Evolutionary conservation across 2,329 filamentous ascomycete genomes (phyloP).

Genomic region (Cytospora chrysosperma): DNA sequence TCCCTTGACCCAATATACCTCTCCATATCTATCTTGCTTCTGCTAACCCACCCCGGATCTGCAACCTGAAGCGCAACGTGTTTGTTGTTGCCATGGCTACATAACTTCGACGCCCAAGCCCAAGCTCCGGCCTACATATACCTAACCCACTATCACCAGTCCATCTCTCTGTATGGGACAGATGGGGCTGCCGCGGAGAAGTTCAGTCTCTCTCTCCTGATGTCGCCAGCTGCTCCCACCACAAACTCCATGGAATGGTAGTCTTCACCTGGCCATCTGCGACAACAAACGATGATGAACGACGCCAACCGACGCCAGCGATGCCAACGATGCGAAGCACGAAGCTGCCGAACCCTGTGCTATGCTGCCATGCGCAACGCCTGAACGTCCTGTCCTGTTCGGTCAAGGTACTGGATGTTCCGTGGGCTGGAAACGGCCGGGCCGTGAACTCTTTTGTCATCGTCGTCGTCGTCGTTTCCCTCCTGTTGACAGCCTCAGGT

Average conservation of each 20-base stretch:
- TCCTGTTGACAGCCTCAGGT: slow-evolving; percentile 32
- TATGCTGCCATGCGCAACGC: neutral
- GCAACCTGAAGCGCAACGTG: neutral
- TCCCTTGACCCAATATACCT: neutral
- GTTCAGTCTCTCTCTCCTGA: neutral
- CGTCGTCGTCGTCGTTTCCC: slow-evolving; percentile 29
- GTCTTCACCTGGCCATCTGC: neutral
- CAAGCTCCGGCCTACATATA: neutral
- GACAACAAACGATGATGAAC: no score
- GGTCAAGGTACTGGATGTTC: neutral
- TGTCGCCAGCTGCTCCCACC: neutral
- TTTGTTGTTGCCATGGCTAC: neutral
- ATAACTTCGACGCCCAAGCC: neutral
- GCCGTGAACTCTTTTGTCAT: neutral
- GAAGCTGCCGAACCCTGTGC: neutral
- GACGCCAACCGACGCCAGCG: no score
- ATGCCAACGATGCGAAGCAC: neutral
- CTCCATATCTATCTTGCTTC: neutral
- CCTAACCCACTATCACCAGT: neutral
- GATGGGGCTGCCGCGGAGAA: neutral
- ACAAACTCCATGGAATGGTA: neutral
- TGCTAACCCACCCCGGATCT: neutral
- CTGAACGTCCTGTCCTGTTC: neutral
- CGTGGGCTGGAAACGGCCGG: neutral
- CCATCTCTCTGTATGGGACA: neutral